These are phyloP conservation scores for Talaromyces islandicus DNA, from an alignment of 2,329 filamentous ascomycete genomes.

Conservation along the genomic window DNA sequence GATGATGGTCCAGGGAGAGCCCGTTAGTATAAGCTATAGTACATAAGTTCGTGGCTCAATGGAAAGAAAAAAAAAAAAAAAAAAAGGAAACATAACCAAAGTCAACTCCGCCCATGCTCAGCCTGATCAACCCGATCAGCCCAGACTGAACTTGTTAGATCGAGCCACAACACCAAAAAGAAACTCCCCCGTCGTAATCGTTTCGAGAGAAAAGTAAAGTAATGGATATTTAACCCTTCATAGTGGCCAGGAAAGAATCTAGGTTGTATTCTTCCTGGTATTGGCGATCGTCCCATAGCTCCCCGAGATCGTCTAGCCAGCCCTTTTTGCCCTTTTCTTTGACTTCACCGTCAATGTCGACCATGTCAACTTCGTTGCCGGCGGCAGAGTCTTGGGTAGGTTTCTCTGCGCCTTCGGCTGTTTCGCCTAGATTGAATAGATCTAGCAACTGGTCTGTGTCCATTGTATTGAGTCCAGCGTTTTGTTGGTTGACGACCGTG, in stretches of 20 bases:
- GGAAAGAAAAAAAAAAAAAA: conserved; percentile 2
- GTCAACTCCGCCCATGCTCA: not conserved
- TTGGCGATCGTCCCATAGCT: conserved; percentile 94
- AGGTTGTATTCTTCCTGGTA: conserved; percentile 98
- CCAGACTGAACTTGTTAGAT: not conserved
- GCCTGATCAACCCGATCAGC: not conserved
- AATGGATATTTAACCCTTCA: conserved; percentile 53
- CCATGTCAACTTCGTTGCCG: conserved; percentile 63
- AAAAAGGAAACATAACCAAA: not conserved
- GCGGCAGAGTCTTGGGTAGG: conserved; percentile 55
- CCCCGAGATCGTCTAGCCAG: conserved; percentile 88
- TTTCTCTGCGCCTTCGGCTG: conserved; percentile 50
- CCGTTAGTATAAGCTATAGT: not conserved
- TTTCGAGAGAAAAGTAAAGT: not conserved
- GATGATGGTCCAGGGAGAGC: not conserved
- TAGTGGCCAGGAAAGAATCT: conserved; percentile 89
- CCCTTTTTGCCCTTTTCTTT: conserved; percentile 94
- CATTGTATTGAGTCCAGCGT: conserved; percentile 90
- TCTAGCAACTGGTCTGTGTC: conserved; percentile 98
- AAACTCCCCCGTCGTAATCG: not conserved
- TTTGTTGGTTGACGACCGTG: conserved; percentile 98
- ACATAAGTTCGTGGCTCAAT: not conserved
- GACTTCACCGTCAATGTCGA: conserved; percentile 88
- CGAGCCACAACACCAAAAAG: not conserved
- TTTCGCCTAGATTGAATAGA: conserved; percentile 84